Percentiles rank a stretch among this genome's conserved stretches.
These are phyloP conservation scores for Cucumis cinereus DNA, from an alignment of 306 rosid species.

Conservation along the genomic window DNA sequence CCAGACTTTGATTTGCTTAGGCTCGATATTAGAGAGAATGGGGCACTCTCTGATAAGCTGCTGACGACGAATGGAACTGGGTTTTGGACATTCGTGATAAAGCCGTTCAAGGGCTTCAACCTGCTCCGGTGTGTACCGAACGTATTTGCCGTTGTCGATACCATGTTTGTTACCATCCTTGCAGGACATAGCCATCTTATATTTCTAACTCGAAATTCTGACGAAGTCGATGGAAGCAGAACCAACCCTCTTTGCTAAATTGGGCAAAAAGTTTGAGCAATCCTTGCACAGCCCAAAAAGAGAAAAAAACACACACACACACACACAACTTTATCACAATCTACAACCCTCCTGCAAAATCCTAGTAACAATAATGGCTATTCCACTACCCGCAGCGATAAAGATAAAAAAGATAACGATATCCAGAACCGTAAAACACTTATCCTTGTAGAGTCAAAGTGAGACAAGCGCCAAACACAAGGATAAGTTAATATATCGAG, in stretches of 20 bases:
- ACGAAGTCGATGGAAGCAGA: constrained; percentile 12
- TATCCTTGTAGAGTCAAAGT: constrained; percentile 12
- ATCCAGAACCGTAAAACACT: constrained; percentile 17
- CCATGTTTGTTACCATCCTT: constrained; percentile 71
- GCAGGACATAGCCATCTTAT: constrained; percentile 82
- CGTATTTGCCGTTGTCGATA: constrained; percentile 84
- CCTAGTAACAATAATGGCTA: not conserved
- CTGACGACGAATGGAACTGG: constrained; percentile 93
- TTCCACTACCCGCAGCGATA: not conserved
- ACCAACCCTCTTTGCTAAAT: not conserved
- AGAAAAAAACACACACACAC: not conserved
- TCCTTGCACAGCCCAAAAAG: constrained; percentile 1
- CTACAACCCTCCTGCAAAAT: constrained; percentile 3
- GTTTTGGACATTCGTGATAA: constrained; percentile 97
- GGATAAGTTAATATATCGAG: constrained; percentile 32
- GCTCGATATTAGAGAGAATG: constrained; percentile 85
- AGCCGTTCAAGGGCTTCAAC: constrained; percentile 97
- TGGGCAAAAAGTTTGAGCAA: constrained; percentile 4
- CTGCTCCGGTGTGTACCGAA: constrained; percentile 99
- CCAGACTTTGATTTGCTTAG: constrained; percentile 97
- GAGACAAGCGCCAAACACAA: constrained; percentile 38
- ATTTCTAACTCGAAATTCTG: constrained; percentile 8
- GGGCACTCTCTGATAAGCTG: constrained; percentile 95
- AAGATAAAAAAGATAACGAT: not conserved
- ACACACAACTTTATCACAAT: not conserved